Conservation (phyloP, 2,329 filamentous ascomycete species). For the Endothia cerciana region DNA sequence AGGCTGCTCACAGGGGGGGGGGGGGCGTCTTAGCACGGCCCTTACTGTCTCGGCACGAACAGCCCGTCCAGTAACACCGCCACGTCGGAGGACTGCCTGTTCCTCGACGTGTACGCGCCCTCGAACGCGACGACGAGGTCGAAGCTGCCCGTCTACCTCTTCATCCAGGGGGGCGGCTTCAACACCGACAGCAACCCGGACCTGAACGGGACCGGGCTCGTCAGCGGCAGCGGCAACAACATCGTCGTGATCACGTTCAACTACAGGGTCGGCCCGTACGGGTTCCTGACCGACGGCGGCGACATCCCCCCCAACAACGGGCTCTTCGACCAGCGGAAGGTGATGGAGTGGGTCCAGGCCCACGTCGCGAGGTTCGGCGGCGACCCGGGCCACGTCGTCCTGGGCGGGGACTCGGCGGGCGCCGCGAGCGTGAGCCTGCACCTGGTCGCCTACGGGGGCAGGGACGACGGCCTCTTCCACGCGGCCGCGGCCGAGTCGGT, state of each 20-base stretch:
- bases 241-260: slow-evolving; percentile 76
- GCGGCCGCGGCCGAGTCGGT: slow-evolving; percentile 55
- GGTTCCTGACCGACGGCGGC: slow-evolving; percentile 68
- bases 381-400: slow-evolving; percentile 67
- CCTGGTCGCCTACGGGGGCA: slow-evolving; percentile 58
- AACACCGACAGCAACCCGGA: slow-evolving; percentile 49
- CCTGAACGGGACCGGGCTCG: slow-evolving; percentile 61
- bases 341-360: slow-evolving; percentile 69
- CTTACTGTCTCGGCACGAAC: slow-evolving; percentile 39
- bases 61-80: slow-evolving; percentile 32
- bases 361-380: slow-evolving; percentile 72
- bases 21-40: slow-evolving; percentile 33
- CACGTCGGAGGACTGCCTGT: slow-evolving; percentile 69
- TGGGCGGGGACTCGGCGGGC: slow-evolving; percentile 72
- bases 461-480: slow-evolving; percentile 53
- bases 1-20: too few relatives aligned
- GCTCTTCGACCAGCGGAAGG: slow-evolving; percentile 70
- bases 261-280: slow-evolving; percentile 75
- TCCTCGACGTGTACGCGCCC: slow-evolving; percentile 67
- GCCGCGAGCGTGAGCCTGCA: slow-evolving; percentile 68
- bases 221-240: slow-evolving; percentile 58
- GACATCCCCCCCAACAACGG: slow-evolving; percentile 67
- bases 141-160: slow-evolving; percentile 41
- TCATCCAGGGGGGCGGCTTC: slow-evolving; percentile 57
- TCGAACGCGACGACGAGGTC: slow-evolving; percentile 46